These are phyloP conservation scores for Pythium phragmitis DNA, from an alignment of 352 stramenopile species.

Conservation along the genomic window DNA sequence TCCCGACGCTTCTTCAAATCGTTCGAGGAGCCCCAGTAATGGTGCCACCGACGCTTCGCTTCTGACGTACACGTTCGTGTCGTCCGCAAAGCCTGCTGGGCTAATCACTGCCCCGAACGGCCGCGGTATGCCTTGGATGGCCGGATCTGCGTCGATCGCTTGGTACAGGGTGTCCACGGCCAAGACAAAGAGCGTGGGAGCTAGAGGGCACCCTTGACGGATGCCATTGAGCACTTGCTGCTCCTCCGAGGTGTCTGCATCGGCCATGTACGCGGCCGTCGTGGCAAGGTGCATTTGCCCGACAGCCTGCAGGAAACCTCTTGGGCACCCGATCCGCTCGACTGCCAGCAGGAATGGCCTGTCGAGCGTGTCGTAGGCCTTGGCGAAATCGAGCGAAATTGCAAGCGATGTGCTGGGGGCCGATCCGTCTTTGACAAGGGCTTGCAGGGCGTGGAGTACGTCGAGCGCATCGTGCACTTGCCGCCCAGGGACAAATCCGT, in stretches of 20 bases:
- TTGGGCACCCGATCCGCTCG: background rate
- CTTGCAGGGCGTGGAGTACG: background rate
- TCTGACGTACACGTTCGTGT: background rate
- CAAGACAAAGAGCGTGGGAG: background rate
- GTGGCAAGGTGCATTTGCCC: background rate
- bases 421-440: background rate
- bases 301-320: background rate
- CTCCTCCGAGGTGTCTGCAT: background rate
- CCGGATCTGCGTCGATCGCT: background rate
- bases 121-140: background rate
- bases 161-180: constrained; percentile 3
- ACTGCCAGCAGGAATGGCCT: background rate
- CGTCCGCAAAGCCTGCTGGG: background rate
- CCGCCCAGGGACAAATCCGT: background rate
- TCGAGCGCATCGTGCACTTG: constrained; percentile 11
- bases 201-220: background rate
- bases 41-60: too few species aligned
- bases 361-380: constrained; percentile 1
- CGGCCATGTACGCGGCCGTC: background rate
- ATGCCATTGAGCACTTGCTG: background rate
- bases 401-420: background rate
- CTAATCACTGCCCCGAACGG: background rate
- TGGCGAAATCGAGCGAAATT: constrained; percentile 3
- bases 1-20: background rate
- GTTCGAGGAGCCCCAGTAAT: background rate